Percentiles rank a stretch among this genome's conserved stretches.
These are phyloP conservation scores for Skeletonema costatum DNA, from an alignment of 108 stramenopile genomes.

Conservation along the genomic window DNA sequence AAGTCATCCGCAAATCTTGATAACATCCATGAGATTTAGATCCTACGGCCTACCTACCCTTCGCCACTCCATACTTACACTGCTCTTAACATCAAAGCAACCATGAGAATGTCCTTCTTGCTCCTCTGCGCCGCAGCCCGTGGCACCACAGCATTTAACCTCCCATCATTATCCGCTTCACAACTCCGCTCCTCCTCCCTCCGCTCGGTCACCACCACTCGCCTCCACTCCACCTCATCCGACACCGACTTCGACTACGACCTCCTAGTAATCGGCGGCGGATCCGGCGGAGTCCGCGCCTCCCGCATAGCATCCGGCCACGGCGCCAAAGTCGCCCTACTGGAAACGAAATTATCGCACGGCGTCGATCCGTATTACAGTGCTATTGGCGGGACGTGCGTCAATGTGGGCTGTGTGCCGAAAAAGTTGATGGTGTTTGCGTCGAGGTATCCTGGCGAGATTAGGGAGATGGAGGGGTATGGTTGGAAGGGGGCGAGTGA, in stretches of 20 bases:
- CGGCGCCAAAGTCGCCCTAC: constrained; percentile 79
- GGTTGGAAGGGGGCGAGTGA: constrained; percentile 64
- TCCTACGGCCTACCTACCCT: too few relatives aligned
- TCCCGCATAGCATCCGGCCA: constrained; percentile 62
- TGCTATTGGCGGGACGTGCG: constrained; percentile 80
- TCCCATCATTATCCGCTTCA: neutral
- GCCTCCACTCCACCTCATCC: neutral
- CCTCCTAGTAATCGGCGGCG: constrained; percentile 54
- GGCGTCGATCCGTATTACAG: constrained; percentile 37
- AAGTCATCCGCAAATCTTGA: too few relatives aligned
- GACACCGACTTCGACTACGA: constrained; percentile 38
- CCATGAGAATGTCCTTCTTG: neutral
- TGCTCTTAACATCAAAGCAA: neutral
- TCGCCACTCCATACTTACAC: neutral
- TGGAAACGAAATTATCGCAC: constrained; percentile 48
- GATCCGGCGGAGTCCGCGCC: constrained; percentile 50
- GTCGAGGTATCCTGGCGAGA: constrained; percentile 57
- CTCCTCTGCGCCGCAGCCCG: neutral
- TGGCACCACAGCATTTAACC: neutral
- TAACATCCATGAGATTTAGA: too few relatives aligned
- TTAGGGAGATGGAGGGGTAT: constrained; percentile 61
- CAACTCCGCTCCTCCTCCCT: neutral
- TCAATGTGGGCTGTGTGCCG: constrained; percentile 76
- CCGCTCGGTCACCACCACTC: neutral
- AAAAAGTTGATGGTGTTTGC: constrained; percentile 75